A percentile compares a stretch with the other conserved stretches of the same genome.
These are phyloP conservation scores for Kluyveromyces dobzhanskii DNA, from an alignment of 805 yeast species.

Conservation along the genomic window DNA sequence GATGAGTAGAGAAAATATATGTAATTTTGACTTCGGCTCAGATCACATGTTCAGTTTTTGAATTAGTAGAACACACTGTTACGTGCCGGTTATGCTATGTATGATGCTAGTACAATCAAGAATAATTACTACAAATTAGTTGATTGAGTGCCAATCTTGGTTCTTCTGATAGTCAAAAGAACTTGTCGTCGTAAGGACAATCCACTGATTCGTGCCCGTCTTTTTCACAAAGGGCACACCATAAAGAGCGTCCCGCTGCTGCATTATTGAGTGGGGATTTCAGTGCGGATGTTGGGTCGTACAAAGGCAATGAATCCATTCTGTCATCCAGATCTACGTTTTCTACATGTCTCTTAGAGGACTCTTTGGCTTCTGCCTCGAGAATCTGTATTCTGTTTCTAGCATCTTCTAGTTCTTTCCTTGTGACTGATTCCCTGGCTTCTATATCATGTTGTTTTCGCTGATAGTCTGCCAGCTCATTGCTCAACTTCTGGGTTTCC, in stretches of 20 bases:
- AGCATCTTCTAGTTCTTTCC: constrained; percentile 27
- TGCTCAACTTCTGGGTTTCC: constrained; percentile 19
- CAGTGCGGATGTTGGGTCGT: constrained; percentile 2
- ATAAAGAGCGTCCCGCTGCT: constrained; percentile 61
- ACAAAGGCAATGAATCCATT: constrained; percentile 25
- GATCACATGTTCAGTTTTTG: too few species aligned
- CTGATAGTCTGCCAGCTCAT: constrained; percentile 20
- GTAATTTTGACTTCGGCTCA: too few species aligned
- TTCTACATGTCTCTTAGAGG: background rate
- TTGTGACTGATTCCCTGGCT: constrained; percentile 17
- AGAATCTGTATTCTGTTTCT: constrained; percentile 12
- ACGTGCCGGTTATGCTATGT: background rate
- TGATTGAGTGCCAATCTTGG: background rate
- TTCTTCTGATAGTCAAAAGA: constrained; percentile 2
- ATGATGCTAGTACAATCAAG: background rate
- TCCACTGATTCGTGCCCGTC: constrained; percentile 82
- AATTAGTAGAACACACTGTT: background rate
- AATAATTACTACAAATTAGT: constrained; percentile 5
- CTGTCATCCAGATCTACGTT: constrained; percentile 4
- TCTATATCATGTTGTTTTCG: constrained; percentile 23
- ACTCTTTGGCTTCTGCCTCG: constrained; percentile 18
- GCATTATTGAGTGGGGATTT: constrained; percentile 36
- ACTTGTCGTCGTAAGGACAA: constrained; percentile 62
- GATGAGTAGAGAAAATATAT: too few species aligned
- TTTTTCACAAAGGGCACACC: constrained; percentile 93